Base-by-base conservation (phyloP, 805 yeast species). In the Schwanniomyces yamadae region DNA sequence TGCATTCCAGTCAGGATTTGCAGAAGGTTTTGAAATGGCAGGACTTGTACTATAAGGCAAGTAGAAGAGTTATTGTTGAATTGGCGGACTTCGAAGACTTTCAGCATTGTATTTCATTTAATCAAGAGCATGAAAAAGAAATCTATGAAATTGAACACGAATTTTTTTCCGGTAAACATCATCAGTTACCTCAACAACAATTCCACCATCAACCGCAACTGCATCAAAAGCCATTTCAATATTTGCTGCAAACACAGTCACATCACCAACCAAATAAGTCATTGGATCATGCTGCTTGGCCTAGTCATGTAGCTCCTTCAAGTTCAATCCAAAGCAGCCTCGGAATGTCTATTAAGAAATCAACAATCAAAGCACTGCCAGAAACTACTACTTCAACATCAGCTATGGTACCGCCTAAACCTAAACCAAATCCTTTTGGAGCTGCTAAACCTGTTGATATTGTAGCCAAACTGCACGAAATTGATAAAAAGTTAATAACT, bases 391-490 rank as follows among this genome's bases (percentile, higher is more conserved):
- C 17, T n/a, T 9, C 24, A 9, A 24, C 39, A 13, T 39, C 46
- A 6, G 23, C 23, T 42, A 33, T 38, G 38, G 36, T 49, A 37
- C 28, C 56, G 36, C 42, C 56, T 48, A 63, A 49, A 54, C 59
- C 66, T 3, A 80, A 75, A 48, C 44, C 74, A 0, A 84, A 79
- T 53, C 93, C 95, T 4, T 87, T 88, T 64, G 95, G 95, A 0
- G 65, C 75, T 4, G 96, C 95, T 1, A 84, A 78, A 59, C 95
- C 95, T 1, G 91, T 87, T 5, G 95, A 87, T 56, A 78, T 84
- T 2, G 65, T 80, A 15, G 69, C 84, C 17, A 80, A 76, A 45
- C 78, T 77, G 46, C 61, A 70, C 30, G 91, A 84, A 49, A 61
- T 83, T 15, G 90, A 83, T 10, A 54, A 55, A 33, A 52, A 59